A percentile compares a stretch with the other conserved stretches of the same genome.
These are phyloP conservation scores for Salicornia ramosissima DNA, from an alignment of 148 eudicot species.

Conservation along the genomic window DNA sequence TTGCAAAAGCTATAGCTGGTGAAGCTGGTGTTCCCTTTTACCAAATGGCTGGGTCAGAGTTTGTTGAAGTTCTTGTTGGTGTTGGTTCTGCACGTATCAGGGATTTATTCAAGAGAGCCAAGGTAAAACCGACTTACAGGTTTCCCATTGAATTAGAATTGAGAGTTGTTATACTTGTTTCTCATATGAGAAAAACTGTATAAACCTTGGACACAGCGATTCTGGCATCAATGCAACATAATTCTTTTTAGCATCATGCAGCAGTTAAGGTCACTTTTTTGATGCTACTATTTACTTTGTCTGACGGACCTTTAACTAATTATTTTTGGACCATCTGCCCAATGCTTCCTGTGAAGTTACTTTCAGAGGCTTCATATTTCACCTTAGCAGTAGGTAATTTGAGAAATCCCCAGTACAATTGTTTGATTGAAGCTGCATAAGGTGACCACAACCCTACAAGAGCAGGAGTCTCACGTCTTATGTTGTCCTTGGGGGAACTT, in stretches of 20 bases:
- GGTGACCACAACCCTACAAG: neutral
- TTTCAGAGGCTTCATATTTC: neutral
- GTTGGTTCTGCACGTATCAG: constrained; percentile 95
- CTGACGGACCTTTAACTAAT: no score
- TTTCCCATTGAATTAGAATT: neutral
- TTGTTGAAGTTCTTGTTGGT: constrained; percentile 94
- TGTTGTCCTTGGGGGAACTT: neutral
- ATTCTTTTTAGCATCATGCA: no score
- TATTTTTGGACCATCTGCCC: no score
- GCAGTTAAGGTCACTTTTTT: neutral
- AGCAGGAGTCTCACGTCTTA: neutral
- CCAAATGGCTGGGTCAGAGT: constrained; percentile 98
- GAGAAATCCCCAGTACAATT: neutral
- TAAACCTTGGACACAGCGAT: neutral
- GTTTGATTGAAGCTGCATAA: neutral
- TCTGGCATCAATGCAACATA: neutral
- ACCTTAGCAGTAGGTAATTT: neutral
- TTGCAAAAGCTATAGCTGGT: constrained; percentile 97
- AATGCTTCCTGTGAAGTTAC: neutral
- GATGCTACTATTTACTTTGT: no score
- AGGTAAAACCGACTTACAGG: constrained; percentile 39
- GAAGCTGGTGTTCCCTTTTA: constrained; percentile 99
- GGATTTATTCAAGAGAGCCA: constrained; percentile 94
- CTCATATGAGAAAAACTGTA: neutral
- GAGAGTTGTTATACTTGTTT: neutral